phyloP scores from a whole-genome alignment of 1,284 basidiomycete genomes.

The Xerocomus cyaneibrunnescens region DNA sequence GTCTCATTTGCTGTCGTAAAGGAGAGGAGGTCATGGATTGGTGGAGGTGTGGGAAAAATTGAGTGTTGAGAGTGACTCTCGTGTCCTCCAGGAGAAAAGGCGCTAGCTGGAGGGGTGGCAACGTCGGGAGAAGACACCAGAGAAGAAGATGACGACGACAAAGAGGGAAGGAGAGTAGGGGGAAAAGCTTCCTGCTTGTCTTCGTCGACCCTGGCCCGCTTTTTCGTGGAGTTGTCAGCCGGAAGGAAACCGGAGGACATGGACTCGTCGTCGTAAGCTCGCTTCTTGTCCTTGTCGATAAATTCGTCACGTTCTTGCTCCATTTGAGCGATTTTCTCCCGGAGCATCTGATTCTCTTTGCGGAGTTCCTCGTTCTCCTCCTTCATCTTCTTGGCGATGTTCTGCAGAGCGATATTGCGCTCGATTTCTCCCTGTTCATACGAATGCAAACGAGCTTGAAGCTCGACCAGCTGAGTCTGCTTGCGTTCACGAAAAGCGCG shows the following conservation, averaged over 20 bases:
- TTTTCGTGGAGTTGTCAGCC: conserved; percentile 30
- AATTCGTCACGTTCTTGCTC: conserved; percentile 44
- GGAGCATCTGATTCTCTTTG: conserved; percentile 59
- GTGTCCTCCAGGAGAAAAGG: conserved; percentile 8
- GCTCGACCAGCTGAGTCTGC: conserved; percentile 86
- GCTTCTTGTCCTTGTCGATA: conserved; percentile 49
- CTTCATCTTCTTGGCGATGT: conserved; percentile 82
- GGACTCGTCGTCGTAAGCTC: conserved; percentile 51
- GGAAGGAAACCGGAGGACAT: conserved; percentile 29
- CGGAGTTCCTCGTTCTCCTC: conserved; percentile 81
- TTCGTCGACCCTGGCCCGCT: conserved; percentile 43
- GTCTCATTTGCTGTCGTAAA: conserved; percentile 27
- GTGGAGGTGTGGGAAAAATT: conserved; percentile 25
- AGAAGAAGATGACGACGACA: conserved; percentile 23
- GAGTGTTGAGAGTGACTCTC: conserved; percentile 14
- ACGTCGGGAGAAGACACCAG: conserved; percentile 17
- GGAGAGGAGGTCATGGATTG: conserved; percentile 36
- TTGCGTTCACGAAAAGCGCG: conserved; percentile 90
- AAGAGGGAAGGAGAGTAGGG: conserved; percentile 30
- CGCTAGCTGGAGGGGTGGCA: neutral
- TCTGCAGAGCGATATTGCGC: conserved; percentile 84
- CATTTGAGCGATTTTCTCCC: conserved; percentile 55
- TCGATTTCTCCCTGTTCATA: conserved; percentile 92
- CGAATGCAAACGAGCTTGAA: conserved; percentile 82
- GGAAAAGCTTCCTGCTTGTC: conserved; percentile 32